Evolutionary conservation across 495 filamentous ascomycete genomes (phyloP), one percentile per base, ranked within the genome.

Genomic region (Parathielavia hyrcaniae): DNA sequence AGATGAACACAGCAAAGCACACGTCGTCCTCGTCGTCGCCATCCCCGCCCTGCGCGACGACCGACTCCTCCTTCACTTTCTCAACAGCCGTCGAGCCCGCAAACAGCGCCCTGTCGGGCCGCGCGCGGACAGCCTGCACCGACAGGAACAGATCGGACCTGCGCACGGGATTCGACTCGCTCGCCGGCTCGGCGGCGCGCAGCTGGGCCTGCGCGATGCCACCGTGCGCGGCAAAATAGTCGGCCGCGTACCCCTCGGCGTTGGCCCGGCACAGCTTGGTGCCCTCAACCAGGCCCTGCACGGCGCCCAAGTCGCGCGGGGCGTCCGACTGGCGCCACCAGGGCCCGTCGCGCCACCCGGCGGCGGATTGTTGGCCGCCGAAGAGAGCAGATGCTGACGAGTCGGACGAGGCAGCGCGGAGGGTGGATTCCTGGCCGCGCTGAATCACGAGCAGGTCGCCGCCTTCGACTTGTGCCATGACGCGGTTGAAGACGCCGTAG

Each of bases 401-500:
- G n/a, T 83, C 79, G 6, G 81, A 74, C 14, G 81, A 79, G 10
- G 84, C 80, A 53, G 85, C 87, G 30, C 81, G 80, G 11, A 84
- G 84, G 6, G 85, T 82, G 26, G 86, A 90, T 68, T 95, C 89
- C 58, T 89, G 88, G 3, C 93, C 93, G 1, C 90, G 85, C 73
- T 97, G 93, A 65, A 97, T 85, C 57, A 99, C 95, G 38, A 97
- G 77, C n/a, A 99, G 82, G 68, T 97, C 93, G 22, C 93, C 93
- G 55, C 93, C 93, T 73, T 99, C 93, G 53, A 99, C 93, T 73
- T 99, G 93, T 34, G 91, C 79, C 93, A 99, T 99, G 45, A 99
- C 92, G 51, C 91, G 86, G 54, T 88, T 90, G 77, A 99, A 99
- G 62, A 93, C 90, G 35, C 80, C 79, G 72, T 96, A 91, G 66